Base-by-base conservation (phyloP, 345 rosid genomes). In the Hibiscus trionum region DNA sequence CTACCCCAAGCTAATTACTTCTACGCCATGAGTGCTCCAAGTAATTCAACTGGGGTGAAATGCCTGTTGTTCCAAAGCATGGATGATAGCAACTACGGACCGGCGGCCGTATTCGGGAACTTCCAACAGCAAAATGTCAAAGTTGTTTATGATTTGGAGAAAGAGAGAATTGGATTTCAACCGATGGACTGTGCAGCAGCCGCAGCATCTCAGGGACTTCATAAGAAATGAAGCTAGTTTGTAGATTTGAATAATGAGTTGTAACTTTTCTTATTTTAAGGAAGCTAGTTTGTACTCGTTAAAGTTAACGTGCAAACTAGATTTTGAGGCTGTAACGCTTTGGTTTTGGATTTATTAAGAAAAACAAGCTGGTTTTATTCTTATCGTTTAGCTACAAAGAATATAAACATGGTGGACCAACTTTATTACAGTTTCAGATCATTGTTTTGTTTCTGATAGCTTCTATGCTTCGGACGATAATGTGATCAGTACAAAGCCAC, bases 111-210 rank as follows among this genome's bases (percentile, higher is more conserved):
- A 12, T 87, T 88, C 7, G 96, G 96, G 78, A 91, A 89, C 78
- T 93, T 89, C 81, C 98, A 93, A 19, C 98, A 93, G 61, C 97
- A 91, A 60, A 85, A 93, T 75, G 79, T 91, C 73, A 74, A 87
- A 70, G 90, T 93, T 33, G 87, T 89, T 11, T 91, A 93, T 82
- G 96, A 93, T 77, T 78, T 93, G 86, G 86, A 80, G 83, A 85
- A 85, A 15, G 88, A 82, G 58, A 91, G 96, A 75, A 78, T 93
- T 61, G 96, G 98, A 67, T 85, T 93, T 82, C 93, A 76, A 69
- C 78, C 88, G 12, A 87, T 79, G 88, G 97, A 93, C 66, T 93
- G 97, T 83, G 90, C 91, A 61, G 77, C 79, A 12, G 77, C 78
- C 69, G 87, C 91, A 53, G 68, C 78, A 79, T 68, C 87, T 69